Evolutionary conservation across 148 eudicot species (phyloP).

Genomic region (Rhododendron simsii): DNA sequence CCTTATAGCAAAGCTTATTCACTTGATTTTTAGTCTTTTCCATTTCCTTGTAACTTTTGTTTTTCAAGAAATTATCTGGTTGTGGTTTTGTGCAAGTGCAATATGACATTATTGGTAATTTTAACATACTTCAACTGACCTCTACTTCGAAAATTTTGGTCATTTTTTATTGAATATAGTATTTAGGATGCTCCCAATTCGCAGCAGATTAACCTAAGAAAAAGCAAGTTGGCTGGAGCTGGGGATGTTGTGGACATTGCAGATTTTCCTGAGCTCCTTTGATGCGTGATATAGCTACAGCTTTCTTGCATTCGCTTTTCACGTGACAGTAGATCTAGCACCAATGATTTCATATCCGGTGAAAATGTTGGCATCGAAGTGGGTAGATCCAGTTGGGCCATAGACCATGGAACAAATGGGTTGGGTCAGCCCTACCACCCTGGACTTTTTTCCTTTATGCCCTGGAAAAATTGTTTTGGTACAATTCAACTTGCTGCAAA

Average conservation of each 20-base stretch:
- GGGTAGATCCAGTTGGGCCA: neutral
- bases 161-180: constrained; percentile 14
- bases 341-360: neutral
- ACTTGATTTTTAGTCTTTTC: neutral
- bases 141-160: neutral
- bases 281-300: constrained; percentile 16
- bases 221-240: constrained; percentile 33
- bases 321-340: neutral
- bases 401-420: neutral
- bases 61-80: neutral
- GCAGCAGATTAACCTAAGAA: constrained; percentile 28
- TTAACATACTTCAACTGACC: neutral
- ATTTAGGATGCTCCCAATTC: constrained; percentile 35
- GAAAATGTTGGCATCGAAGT: neutral
- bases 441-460: neutral
- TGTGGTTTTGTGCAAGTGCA: neutral
- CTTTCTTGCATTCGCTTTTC: constrained; percentile 10
- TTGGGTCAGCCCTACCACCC: neutral
- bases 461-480: neutral
- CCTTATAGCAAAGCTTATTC: neutral
- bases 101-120: neutral
- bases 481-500: neutral
- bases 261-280: constrained; percentile 12
- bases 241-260: constrained; percentile 26
- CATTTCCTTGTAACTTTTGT: neutral